Percentiles rank a stretch among this genome's conserved stretches.
Conservation (phyloP, 2,329 filamentous ascomycete genomes). For the Aspergillus fischeri region DNA sequence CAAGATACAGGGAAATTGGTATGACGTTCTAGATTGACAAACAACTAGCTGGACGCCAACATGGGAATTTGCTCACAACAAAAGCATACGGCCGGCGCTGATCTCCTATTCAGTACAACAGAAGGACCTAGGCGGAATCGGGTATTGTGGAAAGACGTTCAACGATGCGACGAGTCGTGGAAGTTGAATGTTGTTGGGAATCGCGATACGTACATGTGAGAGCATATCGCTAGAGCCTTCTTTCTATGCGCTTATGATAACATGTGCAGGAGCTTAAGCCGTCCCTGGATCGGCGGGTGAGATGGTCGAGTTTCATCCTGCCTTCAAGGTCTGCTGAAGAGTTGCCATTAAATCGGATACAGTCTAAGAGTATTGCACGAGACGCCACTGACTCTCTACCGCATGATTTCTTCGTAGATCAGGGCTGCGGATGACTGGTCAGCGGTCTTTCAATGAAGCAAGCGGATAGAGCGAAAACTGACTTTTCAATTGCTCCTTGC, state of each 20-base stretch:
- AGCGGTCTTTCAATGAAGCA: neutral
- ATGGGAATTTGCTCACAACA: neutral
- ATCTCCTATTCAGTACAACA: neutral
- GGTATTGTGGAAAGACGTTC: neutral
- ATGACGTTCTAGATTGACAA: neutral
- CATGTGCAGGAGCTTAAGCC: constrained; percentile 14
- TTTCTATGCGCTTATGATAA: constrained; percentile 15
- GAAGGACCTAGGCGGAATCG: neutral
- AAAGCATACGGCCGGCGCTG: neutral
- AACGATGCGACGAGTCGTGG: neutral
- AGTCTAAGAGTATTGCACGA: neutral
- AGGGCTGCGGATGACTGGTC: constrained; percentile 49
- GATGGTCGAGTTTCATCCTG: neutral
- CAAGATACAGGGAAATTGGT: neutral
- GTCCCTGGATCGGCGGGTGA: neutral
- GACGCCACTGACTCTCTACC: constrained; percentile 38
- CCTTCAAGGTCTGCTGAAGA: neutral
- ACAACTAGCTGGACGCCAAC: neutral
- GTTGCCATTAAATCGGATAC: neutral
- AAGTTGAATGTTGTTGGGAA: neutral
- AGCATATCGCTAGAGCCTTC: constrained; percentile 7
- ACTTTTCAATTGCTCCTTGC: constrained; percentile 97
- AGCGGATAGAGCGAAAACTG: constrained; percentile 13
- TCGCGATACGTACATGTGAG: constrained; percentile 8
- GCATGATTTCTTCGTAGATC: constrained; percentile 97